Percentiles rank a stretch among this genome's conserved stretches.
phyloP scores from a whole-genome alignment of 139 green algal species.

The Coccomyxa sp. region DNA sequence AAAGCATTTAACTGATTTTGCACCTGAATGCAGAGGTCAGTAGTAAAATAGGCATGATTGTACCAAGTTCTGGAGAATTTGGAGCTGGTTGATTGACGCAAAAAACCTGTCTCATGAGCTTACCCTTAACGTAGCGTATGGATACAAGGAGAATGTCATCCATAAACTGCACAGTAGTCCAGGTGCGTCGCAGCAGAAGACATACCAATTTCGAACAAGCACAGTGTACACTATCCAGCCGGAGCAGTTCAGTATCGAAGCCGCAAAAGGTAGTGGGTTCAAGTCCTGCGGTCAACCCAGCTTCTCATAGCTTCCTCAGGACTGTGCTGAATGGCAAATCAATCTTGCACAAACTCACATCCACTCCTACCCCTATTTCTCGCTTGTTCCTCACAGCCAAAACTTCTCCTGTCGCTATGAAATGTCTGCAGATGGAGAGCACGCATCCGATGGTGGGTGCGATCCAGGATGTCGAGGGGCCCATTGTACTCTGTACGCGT shows the following conservation, averaged over 20 bases:
- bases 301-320: neutral
- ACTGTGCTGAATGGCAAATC: neutral
- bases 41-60: neutral
- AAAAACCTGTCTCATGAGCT: neutral
- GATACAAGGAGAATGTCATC: constrained; percentile 8
- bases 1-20: constrained; percentile 7
- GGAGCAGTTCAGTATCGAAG: constrained; percentile 12
- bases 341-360: neutral
- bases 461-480: neutral
- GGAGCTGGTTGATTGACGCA: neutral
- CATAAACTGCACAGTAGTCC: constrained; percentile 12
- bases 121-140: neutral
- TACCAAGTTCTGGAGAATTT: neutral
- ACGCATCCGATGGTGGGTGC: constrained; percentile 2
- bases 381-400: neutral
- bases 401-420: neutral
- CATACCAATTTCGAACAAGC: constrained; percentile 13
- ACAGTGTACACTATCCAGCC: constrained; percentile 21
- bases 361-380: neutral
- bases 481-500: neutral
- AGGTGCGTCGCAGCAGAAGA: constrained; percentile 9
- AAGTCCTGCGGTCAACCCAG: constrained; percentile 2
- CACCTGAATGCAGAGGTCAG: constrained; percentile 2
- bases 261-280: constrained; percentile 15
- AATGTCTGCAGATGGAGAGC: neutral